Conservation (phyloP, 2,329 filamentous ascomycete species). For the Arthrobotrys iridis region DNA sequence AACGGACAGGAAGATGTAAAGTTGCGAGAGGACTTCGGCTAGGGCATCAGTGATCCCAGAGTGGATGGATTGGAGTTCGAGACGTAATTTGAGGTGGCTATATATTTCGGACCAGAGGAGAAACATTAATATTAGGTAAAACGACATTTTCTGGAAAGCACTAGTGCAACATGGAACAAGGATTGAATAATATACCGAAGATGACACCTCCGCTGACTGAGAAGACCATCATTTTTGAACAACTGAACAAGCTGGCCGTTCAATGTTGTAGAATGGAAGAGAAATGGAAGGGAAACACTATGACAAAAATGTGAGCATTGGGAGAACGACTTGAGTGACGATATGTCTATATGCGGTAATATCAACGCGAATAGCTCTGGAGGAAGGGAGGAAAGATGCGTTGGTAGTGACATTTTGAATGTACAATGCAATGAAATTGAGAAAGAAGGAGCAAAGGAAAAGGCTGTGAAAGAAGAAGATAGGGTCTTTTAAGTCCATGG, state of each 20-base stretch:
- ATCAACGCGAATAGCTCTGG: background rate
- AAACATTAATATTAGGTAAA: constrained; percentile 8
- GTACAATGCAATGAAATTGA: background rate
- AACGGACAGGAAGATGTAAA: background rate
- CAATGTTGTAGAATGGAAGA: background rate
- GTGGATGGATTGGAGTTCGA: constrained; percentile 1
- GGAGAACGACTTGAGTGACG: background rate
- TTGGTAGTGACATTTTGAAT: constrained; percentile 7
- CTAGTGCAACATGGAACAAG: constrained; percentile 1
- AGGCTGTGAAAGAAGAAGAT: background rate
- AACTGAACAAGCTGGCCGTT: background rate
- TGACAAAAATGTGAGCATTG: constrained; percentile 3
- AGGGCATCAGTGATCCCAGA: background rate
- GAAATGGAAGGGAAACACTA: background rate
- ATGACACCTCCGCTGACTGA: constrained; percentile 6
- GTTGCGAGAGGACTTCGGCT: background rate
- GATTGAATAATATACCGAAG: constrained; percentile 12
- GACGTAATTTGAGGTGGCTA: constrained; percentile 11
- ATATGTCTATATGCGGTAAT: constrained; percentile 2
- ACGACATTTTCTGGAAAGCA: background rate
- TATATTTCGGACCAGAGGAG: constrained; percentile 14
- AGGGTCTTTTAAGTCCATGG: background rate
- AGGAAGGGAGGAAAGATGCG: background rate
- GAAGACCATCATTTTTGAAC: constrained; percentile 9
- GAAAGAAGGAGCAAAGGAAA: background rate